Evolutionary conservation across 2,329 filamentous ascomycete genomes (phyloP), one percentile per base, ranked within the genome.

Genomic region (Truncatella angustata): DNA sequence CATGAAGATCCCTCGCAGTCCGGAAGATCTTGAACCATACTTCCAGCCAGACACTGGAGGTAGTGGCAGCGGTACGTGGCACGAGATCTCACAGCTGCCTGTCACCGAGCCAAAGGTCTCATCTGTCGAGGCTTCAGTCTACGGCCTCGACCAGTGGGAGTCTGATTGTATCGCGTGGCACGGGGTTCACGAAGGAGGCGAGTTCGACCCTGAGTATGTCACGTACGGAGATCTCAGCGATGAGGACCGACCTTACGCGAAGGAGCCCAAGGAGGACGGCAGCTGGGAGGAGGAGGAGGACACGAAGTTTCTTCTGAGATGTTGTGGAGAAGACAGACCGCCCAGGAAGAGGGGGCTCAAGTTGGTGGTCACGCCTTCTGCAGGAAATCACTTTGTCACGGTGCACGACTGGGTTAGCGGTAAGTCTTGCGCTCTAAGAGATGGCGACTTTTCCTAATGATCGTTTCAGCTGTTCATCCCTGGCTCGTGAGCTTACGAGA

Each of bases 51-150:
- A 11, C 23, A 24, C 23, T 43, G 40, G n/a, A 24, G 40, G 21
- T 6, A 26, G n/a, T n/a, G 46, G 23, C 46, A 51, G 50, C 36
- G 56, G 59, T 51, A 61, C 49, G 28, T 65, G 60, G 58, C 62
- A 65, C 50, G 52, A 59, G 46, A 60, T 65, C 50, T 54, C 61
- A 11, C 56, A 59, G 45, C 47, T 60, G 30, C 58, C 63, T 18
- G 44, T 65, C n/a, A 65, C 63, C 32, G 58, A 63, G 43, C 61
- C 61, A 44, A 65, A 63, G 52, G 58, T 65, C 50, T 65, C 62
- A 42, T 65, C 60, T 37, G 36, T 65, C 24, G 49, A 56, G 47
- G 59, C 52, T 34, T 56, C 47, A 18, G 45, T 62, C 44, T 51
- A 49, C 40, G 55, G 62, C 32, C 58, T 65, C 47, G 54, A 63